These are phyloP conservation scores for Botrytis fabae DNA, from an alignment of 2,329 filamentous ascomycete genomes.

Conservation along the genomic window DNA sequence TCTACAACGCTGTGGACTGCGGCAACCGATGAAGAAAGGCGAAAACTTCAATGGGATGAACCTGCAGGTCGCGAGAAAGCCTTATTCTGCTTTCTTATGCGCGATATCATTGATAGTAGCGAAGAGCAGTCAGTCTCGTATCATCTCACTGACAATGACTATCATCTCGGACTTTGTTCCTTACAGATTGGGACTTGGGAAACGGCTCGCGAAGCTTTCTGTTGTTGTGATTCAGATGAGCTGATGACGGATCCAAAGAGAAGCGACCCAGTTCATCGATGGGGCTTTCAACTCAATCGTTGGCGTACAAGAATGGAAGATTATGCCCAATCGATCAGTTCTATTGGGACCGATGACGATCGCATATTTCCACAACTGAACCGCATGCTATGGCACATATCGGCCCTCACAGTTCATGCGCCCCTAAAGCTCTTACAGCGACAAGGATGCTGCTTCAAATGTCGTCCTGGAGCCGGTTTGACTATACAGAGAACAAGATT, in stretches of 20 bases:
- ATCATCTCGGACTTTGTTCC: constrained; percentile 15
- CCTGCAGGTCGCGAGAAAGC: constrained; percentile 17
- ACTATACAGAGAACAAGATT: constrained; percentile 7
- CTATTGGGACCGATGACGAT: background rate
- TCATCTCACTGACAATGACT: constrained; percentile 7
- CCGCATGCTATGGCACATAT: constrained; percentile 13
- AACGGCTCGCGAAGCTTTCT: constrained; percentile 16
- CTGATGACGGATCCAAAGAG: constrained; percentile 7
- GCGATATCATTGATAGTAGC: constrained; percentile 8
- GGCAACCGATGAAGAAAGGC: constrained; percentile 14
- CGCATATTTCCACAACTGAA: background rate
- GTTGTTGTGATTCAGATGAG: constrained; percentile 16
- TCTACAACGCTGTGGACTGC: constrained; percentile 2
- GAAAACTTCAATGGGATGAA: constrained; percentile 16
- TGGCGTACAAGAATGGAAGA: constrained; percentile 11
- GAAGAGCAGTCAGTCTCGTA: background rate
- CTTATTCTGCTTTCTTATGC: constrained; percentile 18
- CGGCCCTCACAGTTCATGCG: constrained; percentile 9
- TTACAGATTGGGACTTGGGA: constrained; percentile 19
- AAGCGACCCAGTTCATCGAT: background rate
- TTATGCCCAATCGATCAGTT: background rate
- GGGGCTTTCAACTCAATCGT: background rate
- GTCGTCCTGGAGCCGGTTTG: constrained; percentile 6
- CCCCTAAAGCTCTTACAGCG: constrained; percentile 14
- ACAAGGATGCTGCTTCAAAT: constrained; percentile 21